Base-by-base conservation (phyloP, 495 filamentous ascomycete genomes). In the Hypoxylon lienhwacheense region DNA sequence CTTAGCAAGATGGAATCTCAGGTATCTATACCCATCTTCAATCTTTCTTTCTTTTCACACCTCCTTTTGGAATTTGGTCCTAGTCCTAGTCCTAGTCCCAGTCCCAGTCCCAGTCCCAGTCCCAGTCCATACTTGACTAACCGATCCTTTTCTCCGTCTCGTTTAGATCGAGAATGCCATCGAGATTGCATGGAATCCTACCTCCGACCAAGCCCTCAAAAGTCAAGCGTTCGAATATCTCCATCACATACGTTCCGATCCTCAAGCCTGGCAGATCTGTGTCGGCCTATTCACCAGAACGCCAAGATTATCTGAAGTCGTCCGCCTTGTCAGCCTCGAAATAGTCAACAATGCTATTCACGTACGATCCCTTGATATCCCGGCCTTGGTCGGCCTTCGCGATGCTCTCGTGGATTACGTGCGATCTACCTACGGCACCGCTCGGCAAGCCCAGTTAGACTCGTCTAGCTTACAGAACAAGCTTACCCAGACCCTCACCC, bases 401-500 rank as follows among this genome's bases (percentile, higher is more conserved):
- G 83, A 93, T 63, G 81, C 81, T 17, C 70, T 99, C 54, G 70
- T 96, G 64, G 78, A 78, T 42, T 97, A 97, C 66, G 76, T 90
- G 12, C 79, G 80, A 43, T 80, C 82, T 51, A 81, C 79, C 26
- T 99, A 95, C 66, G 77, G 83, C 14, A 76, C 73, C 12, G 74
- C 76, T 14, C 73, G 75, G 32, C 76, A 76, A 33, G 72, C 73
- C 15, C 70, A 73, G 15, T 67, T 78, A 49, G 91, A 96, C 68
- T 78, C 84, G 7, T 58, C 83, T 25, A 78, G 79, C 56, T 85
- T 99, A 22, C 95, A 97, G 72, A 99, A 97, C 71, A 99, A 99
- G 70, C 85, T 97, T 53, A 88, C 90, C 19, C 93, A 99, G 70
- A 95, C 91, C 24, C 72, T 97, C 32, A 99, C 93, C 7, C 88